Evolutionary conservation across 2,329 filamentous ascomycete species (phyloP).

Genomic region (Apiospora saccharicola): DNA sequence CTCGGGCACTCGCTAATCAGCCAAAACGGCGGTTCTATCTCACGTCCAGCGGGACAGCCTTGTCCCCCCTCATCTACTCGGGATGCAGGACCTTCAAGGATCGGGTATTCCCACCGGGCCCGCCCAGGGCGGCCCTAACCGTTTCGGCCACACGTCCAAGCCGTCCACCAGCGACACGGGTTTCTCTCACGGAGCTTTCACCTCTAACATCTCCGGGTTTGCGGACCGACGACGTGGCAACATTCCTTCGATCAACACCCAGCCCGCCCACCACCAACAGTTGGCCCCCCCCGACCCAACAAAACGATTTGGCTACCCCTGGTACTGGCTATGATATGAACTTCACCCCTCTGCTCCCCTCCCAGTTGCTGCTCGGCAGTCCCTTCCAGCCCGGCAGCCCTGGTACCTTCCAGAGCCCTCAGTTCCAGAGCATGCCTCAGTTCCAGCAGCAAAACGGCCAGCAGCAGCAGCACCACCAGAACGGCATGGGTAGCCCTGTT

Average conservation of each 20-base stretch:
- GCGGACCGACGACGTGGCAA: slow-evolving; percentile 85
- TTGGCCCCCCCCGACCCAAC: slow-evolving; percentile 57
- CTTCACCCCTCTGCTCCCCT: slow-evolving; percentile 94
- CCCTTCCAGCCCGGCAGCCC: slow-evolving; percentile 97
- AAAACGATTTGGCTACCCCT: slow-evolving; percentile 81
- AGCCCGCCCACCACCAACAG: slow-evolving; percentile 58
- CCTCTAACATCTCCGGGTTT: slow-evolving; percentile 85
- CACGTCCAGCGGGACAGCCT: slow-evolving; percentile 81
- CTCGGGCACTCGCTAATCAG: slow-evolving; percentile 63
- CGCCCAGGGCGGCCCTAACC: slow-evolving; percentile 61
- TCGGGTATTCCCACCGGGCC: slow-evolving; percentile 65
- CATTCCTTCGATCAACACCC: slow-evolving; percentile 92
- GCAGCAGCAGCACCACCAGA: slow-evolving; percentile 44
- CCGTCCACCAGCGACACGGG: slow-evolving; percentile 84
- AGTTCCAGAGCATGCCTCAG: slow-evolving; percentile 84
- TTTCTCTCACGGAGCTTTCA: slow-evolving; percentile 92
- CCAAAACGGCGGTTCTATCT: slow-evolving; percentile 85
- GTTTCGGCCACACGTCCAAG: slow-evolving; percentile 80
- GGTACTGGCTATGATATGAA: slow-evolving; percentile 96
- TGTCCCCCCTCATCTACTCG: slow-evolving; percentile 85
- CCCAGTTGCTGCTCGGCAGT: slow-evolving; percentile 91
- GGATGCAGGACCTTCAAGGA: slow-evolving; percentile 84
- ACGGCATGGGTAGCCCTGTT: slow-evolving; percentile 75
- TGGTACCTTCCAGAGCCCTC: slow-evolving; percentile 85
- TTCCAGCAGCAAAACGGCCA: slow-evolving; percentile 70